These are phyloP conservation scores for Calocybe gangraenosa DNA, from an alignment of 768 basidiomycete species.

Conservation along the genomic window DNA sequence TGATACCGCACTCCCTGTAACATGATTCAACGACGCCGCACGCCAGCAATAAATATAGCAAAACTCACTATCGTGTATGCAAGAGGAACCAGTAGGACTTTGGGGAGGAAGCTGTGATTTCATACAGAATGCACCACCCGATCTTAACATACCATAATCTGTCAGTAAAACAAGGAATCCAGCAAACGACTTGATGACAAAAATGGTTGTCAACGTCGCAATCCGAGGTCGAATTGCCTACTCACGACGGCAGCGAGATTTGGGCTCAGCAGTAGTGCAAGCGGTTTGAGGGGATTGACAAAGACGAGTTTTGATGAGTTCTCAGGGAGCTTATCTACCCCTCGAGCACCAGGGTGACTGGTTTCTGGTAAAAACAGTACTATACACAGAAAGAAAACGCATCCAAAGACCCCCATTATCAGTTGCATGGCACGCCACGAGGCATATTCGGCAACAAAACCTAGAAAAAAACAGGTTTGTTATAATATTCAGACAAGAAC, in stretches of 20 bases:
- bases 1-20: slow-evolving; percentile 52
- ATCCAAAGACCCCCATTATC: slow-evolving; percentile 34
- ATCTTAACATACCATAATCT: slow-evolving; percentile 38
- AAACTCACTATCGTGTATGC: slow-evolving; percentile 56
- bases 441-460: slow-evolving; percentile 49
- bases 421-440: slow-evolving; percentile 66
- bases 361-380: slow-evolving; percentile 60
- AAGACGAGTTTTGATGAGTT: slow-evolving; percentile 30
- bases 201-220: neutral
- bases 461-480: too few species aligned
- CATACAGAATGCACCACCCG: too few species aligned
- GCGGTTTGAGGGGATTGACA: slow-evolving; percentile 55
- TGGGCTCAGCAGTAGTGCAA: slow-evolving; percentile 53
- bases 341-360: slow-evolving; percentile 52
- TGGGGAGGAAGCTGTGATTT: too few species aligned
- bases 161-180: slow-evolving; percentile 26
- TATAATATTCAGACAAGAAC: neutral
- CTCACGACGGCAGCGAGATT: slow-evolving; percentile 53
- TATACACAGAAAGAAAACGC: slow-evolving; percentile 36
- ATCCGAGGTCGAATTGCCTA: slow-evolving; percentile 7
- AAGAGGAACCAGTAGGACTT: slow-evolving; percentile 54
- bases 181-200: slow-evolving; percentile 23
- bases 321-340: slow-evolving; percentile 42
- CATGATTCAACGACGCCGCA: neutral
- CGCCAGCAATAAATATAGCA: slow-evolving; percentile 16